Evolutionary conservation across 2,329 filamentous ascomycete genomes (phyloP).

Genomic region (Fusarium sp.): DNA sequence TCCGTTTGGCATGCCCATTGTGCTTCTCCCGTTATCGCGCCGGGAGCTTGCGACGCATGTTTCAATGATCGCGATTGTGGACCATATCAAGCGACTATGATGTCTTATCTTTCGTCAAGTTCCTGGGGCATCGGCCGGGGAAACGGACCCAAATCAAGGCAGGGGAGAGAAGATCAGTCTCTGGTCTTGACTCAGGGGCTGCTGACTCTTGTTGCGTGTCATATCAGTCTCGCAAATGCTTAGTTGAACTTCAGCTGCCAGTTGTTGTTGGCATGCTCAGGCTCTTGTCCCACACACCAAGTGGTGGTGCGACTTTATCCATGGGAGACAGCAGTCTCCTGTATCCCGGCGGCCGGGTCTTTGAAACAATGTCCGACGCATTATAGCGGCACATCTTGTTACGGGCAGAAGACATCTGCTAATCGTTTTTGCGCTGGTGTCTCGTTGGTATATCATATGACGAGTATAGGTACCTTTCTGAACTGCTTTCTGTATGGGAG

Average conservation of each 20-base stretch:
- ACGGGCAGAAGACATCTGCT: slow-evolving; percentile 16
- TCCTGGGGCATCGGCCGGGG: slow-evolving; percentile 28
- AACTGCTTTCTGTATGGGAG: background rate
- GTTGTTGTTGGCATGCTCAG: background rate
- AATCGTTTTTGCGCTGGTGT: slow-evolving; percentile 2
- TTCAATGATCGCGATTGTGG: slow-evolving; percentile 22
- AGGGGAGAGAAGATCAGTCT: slow-evolving; percentile 12
- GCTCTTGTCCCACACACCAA: slow-evolving; percentile 14
- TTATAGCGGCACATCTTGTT: slow-evolving; percentile 17
- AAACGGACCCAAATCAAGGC: slow-evolving; percentile 20
- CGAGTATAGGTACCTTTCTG: background rate
- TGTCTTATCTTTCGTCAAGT: slow-evolving; percentile 31
- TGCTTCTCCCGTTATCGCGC: slow-evolving; percentile 6
- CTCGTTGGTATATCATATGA: slow-evolving; percentile 6
- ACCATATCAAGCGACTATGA: slow-evolving; percentile 21
- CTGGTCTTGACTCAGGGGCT: slow-evolving; percentile 27
- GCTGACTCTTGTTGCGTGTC: slow-evolving; percentile 6
- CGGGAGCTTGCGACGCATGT: slow-evolving; percentile 12
- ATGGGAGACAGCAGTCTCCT: slow-evolving; percentile 32
- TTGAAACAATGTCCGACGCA: slow-evolving; percentile 12
- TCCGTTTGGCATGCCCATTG: slow-evolving; percentile 4
- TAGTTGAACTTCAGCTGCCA: background rate
- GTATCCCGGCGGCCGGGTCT: slow-evolving; percentile 5
- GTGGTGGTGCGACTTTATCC: background rate
- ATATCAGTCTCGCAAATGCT: slow-evolving; percentile 17